Percentiles rank a stretch among this genome's conserved stretches.
Conservation (phyloP, 768 basidiomycete genomes). For the Hysterangium stoloniferum region DNA sequence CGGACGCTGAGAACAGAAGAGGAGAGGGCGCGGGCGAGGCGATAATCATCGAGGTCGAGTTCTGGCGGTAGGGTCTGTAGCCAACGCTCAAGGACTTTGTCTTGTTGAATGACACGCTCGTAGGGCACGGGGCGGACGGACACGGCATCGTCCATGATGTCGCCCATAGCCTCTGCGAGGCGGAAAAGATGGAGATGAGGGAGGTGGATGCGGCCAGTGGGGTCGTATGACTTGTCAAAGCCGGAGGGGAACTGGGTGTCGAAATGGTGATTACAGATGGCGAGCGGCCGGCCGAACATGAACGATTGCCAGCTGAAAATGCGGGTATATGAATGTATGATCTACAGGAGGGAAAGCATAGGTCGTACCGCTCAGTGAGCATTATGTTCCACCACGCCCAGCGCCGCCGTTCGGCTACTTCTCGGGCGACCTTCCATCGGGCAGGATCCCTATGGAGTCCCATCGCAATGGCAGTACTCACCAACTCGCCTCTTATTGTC, state of each 20-base stretch:
- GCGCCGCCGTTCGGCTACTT: slow-evolving; percentile 65
- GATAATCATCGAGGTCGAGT: slow-evolving; percentile 69
- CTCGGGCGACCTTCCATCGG: slow-evolving; percentile 62
- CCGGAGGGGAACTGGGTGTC: slow-evolving; percentile 72
- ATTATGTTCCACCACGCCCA: slow-evolving; percentile 93
- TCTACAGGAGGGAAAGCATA: background rate
- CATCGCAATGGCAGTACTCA: slow-evolving; percentile 73
- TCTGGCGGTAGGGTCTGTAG: slow-evolving; percentile 69
- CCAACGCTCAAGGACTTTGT: slow-evolving; percentile 65
- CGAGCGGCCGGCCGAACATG: slow-evolving; percentile 73
- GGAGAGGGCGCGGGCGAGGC: slow-evolving; percentile 63
- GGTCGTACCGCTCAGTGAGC: slow-evolving; percentile 60
- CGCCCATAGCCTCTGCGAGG: slow-evolving; percentile 71
- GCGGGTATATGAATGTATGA: background rate
- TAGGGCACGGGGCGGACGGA: slow-evolving; percentile 76
- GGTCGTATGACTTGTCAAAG: slow-evolving; percentile 56
- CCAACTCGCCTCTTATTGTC: slow-evolving; percentile 63
- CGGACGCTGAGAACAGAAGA: slow-evolving; percentile 51
- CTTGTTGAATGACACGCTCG: slow-evolving; percentile 63
- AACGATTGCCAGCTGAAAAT: slow-evolving; percentile 73
- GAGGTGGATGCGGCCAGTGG: slow-evolving; percentile 57
- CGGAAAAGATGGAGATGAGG: slow-evolving; percentile 70
- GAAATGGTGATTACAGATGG: slow-evolving; percentile 75
- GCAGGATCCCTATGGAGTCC: slow-evolving; percentile 83
- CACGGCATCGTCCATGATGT: slow-evolving; percentile 80